These are phyloP conservation scores for Tribonema minus DNA, from an alignment of 108 stramenopile genomes.

Conservation along the genomic window DNA sequence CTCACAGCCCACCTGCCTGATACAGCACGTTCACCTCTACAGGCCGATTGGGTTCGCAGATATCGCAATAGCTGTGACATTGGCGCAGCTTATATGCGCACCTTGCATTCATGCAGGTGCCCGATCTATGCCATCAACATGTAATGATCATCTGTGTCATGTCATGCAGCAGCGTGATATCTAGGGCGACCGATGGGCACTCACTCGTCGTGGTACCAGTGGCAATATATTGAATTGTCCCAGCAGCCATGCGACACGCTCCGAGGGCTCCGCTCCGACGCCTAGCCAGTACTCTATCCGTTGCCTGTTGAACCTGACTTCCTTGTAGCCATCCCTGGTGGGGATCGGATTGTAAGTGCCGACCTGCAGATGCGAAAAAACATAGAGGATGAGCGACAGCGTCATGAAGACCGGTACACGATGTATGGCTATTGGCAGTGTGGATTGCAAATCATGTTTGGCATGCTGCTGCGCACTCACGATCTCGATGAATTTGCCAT, in stretches of 20 bases:
- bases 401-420: too few relatives aligned
- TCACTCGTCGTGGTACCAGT: neutral
- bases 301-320: slow-evolving; percentile 89
- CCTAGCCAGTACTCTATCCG: slow-evolving; percentile 87
- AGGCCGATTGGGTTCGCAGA: neutral
- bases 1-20: neutral
- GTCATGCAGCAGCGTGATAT: neutral
- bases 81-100: neutral
- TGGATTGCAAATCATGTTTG: neutral
- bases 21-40: neutral
- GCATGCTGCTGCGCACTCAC: slow-evolving; percentile 30
- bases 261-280: slow-evolving; percentile 89
- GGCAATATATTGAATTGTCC: slow-evolving; percentile 58
- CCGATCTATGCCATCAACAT: neutral
- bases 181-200: neutral
- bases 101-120: neutral
- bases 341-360: slow-evolving; percentile 98
- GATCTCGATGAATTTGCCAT: slow-evolving; percentile 70
- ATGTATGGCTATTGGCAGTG: neutral
- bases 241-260: slow-evolving; percentile 88
- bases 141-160: too few relatives aligned
- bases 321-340: slow-evolving; percentile 79
- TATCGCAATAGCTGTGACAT: too few relatives aligned
- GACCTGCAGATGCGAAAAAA: slow-evolving; percentile 51
- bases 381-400: neutral